Base-by-base conservation (phyloP, 169 alveolate species). In the Babesia gibsoni region DNA sequence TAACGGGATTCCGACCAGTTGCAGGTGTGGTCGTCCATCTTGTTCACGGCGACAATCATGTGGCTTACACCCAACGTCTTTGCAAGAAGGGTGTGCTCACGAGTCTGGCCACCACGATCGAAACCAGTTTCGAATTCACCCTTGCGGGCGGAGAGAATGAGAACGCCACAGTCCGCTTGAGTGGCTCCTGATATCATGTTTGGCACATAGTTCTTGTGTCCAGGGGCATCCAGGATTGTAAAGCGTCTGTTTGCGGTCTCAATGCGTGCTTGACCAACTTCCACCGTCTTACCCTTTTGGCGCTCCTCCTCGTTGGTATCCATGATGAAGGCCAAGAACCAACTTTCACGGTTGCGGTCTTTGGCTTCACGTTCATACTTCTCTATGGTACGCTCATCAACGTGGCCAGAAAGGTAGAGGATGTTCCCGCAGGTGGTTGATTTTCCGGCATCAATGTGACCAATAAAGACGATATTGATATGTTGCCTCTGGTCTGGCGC, bases 401-500 rank as follows among this genome's bases (percentile, higher is more conserved):
- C 98, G 70, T 94, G 88, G 12, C 99, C 99, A 36, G 93, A 73
- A 18, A 84, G 69, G 67, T 72, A 83, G 73, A 96, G 74, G 33
- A 96, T 92, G 70, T 95, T 94, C 16, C 99, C 99, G 61, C 99
- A 96, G 20, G 99, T 97, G 10, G 99, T 98, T 36, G 99, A 94
- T 87, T 98, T 98, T 39, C 99, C 99, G 23, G 99, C 99, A 90
- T 97, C 99, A 30, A 97, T 99, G 84, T 98, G 99, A 12, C 99
- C 99, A 32, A 98, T 98, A 84, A 97, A 98, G 27, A 98, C 99
- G 30, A 98, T 88, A 73, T 97, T 96, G 75, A 93, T 79, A 32
- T 94, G 97, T 25, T 89, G 96, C 69, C 97, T 77, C 9, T 94
- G 85, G 57, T 93, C 97, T 20, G 92, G 92, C n/a, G 82, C 83